phyloP scores from a whole-genome alignment of 1,284 basidiomycete genomes.

The Trichosporon sp. region DNA sequence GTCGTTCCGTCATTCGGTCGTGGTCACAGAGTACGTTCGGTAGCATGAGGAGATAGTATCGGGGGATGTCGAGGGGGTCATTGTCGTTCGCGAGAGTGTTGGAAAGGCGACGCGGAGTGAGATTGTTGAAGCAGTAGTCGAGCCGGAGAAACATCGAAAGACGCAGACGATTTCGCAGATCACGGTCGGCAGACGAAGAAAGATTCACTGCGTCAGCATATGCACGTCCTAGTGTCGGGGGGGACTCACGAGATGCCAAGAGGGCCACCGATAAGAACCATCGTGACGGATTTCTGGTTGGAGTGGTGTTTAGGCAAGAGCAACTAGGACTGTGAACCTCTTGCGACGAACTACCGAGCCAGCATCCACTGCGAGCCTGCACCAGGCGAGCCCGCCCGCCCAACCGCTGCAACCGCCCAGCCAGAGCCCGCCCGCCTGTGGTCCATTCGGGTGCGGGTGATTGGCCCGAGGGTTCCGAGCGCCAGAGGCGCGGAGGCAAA shows the following conservation, averaged over 20 bases:
- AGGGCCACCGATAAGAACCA: slow-evolving; percentile 66
- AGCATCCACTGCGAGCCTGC: background rate
- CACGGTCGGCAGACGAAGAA: background rate
- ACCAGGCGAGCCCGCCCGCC: no score
- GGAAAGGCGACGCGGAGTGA: background rate
- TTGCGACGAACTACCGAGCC: background rate
- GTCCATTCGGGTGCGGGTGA: slow-evolving; percentile 6
- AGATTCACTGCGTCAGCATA: slow-evolving; percentile 15
- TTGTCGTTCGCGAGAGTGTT: no score
- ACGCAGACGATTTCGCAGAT: no score
- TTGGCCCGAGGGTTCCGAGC: slow-evolving; percentile 13
- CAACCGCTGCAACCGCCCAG: no score
- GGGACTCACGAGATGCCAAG: slow-evolving; percentile 66
- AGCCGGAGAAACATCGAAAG: slow-evolving; percentile 14
- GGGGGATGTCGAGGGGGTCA: no score
- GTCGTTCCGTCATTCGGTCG: no score
- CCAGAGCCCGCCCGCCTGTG: background rate
- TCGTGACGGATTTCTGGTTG: slow-evolving; percentile 40
- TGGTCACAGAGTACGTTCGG: slow-evolving; percentile 5
- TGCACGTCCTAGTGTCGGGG: background rate
- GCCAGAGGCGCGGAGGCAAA: background rate
- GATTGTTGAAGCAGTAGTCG: no score
- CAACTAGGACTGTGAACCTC: background rate
- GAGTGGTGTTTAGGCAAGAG: slow-evolving; percentile 20
- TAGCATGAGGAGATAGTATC: slow-evolving; percentile 13